Conservation (phyloP, 441 rosid species). For the Pelargonium fulgidum region DNA sequence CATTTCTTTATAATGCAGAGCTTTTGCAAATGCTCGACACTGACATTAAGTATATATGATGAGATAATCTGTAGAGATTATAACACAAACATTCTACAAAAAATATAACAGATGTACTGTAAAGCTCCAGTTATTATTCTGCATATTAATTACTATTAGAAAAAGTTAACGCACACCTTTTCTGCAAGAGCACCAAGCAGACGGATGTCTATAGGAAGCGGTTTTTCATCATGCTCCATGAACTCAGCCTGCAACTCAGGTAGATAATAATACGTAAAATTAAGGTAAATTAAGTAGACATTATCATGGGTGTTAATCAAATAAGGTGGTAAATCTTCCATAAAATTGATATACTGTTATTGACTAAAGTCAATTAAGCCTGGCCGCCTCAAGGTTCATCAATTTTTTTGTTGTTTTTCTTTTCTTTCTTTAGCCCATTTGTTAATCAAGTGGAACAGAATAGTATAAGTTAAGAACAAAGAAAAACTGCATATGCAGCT, state of each 20-base stretch:
- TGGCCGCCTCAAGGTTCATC: too few species aligned
- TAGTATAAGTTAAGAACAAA: too few species aligned
- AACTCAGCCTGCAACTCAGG: conserved; percentile 76
- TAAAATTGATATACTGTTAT: too few species aligned
- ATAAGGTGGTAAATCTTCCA: too few species aligned
- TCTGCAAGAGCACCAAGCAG: conserved; percentile 99
- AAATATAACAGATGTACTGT: background rate
- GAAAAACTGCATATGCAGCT: too few species aligned
- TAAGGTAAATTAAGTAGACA: conserved; percentile 13
- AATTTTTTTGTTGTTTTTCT: too few species aligned
- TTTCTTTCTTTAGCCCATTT: too few species aligned
- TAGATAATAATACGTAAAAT: background rate
- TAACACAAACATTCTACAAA: background rate
- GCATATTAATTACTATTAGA: background rate
- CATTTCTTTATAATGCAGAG: conserved; percentile 99
- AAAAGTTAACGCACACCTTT: conserved; percentile 51
- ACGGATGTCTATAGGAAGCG: conserved; percentile 99
- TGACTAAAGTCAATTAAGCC: too few species aligned
- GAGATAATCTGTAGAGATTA: background rate
- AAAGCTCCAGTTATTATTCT: background rate
- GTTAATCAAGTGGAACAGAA: too few species aligned
- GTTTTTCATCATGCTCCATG: conserved; percentile 99
- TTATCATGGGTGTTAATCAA: too few species aligned
- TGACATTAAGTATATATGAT: conserved; percentile 19
- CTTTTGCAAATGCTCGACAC: conserved; percentile 99